These are phyloP conservation scores for Astrothelium subdiscretum DNA, from an alignment of 495 filamentous ascomycete species.

Conservation along the genomic window DNA sequence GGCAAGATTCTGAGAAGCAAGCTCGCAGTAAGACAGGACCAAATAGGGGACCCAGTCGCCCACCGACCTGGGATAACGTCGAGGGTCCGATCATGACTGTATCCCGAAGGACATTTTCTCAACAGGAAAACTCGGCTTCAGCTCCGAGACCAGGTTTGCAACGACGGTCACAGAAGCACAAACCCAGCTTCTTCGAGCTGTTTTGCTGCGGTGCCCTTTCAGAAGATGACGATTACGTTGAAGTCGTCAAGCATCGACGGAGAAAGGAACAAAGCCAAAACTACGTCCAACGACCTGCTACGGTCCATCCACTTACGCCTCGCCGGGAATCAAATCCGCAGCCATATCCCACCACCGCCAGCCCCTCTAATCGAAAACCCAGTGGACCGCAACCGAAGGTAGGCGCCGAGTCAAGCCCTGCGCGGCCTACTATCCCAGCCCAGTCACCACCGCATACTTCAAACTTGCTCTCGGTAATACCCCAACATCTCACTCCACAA, in stretches of 20 bases:
- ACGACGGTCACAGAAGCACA: slow-evolving; percentile 1
- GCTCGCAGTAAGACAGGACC: slow-evolving; percentile 9
- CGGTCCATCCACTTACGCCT: neutral
- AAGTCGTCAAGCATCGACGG: slow-evolving; percentile 27
- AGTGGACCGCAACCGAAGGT: neutral
- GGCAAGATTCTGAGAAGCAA: slow-evolving; percentile 19
- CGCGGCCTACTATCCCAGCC: neutral
- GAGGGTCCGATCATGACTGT: slow-evolving; percentile 30
- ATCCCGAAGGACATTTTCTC: slow-evolving; percentile 11
- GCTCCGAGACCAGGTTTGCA: slow-evolving; percentile 11
- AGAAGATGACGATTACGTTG: slow-evolving; percentile 28
- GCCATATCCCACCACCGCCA: neutral
- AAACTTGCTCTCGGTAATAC: slow-evolving; percentile 53
- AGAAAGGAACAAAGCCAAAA: slow-evolving; percentile 8
- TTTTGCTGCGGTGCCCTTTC: slow-evolving; percentile 21
- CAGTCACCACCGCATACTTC: slow-evolving; percentile 36
- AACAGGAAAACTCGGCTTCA: neutral
- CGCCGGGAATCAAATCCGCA: neutral
- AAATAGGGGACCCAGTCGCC: slow-evolving; percentile 8
- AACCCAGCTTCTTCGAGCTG: slow-evolving; percentile 19
- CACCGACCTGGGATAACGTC: slow-evolving; percentile 28
- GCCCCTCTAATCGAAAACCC: neutral
- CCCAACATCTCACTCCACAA: slow-evolving; percentile 46
- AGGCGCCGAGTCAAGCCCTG: neutral
- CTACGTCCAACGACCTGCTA: neutral